A percentile compares a stretch with the other conserved stretches of the same genome.
phyloP scores from a whole-genome alignment of 2,329 filamentous ascomycete genomes.

The Penicillium sumatraense region DNA sequence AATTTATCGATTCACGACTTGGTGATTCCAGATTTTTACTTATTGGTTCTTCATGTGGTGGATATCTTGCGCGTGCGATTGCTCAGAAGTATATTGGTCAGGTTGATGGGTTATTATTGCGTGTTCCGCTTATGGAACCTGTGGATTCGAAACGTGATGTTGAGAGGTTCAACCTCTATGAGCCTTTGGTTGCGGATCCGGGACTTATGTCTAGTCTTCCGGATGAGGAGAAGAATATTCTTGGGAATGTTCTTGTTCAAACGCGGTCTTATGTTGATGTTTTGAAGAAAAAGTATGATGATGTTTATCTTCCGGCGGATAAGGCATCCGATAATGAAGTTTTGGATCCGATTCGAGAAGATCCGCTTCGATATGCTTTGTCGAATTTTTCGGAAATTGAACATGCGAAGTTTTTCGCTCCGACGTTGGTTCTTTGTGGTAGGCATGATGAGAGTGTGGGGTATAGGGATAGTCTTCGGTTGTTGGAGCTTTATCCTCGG shows the following conservation, averaged over 20 bases:
- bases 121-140: slow-evolving; percentile 34
- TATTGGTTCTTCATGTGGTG: slow-evolving; percentile 34
- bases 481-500: slow-evolving; percentile 33
- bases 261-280: slow-evolving; percentile 29
- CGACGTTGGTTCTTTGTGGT: slow-evolving; percentile 34
- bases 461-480: slow-evolving; percentile 34
- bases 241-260: slow-evolving; percentile 32
- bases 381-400: slow-evolving; percentile 24
- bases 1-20: slow-evolving; percentile 33
- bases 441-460: slow-evolving; percentile 33
- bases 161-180: slow-evolving; percentile 29
- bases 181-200: slow-evolving; percentile 28
- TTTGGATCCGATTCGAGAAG: slow-evolving; percentile 31
- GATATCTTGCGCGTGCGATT: slow-evolving; percentile 33
- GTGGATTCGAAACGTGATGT: slow-evolving; percentile 28
- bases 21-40: slow-evolving; percentile 28
- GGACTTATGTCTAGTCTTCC: slow-evolving; percentile 28
- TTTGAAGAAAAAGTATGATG: slow-evolving; percentile 27
- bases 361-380: slow-evolving; percentile 30
- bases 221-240: slow-evolving; percentile 23
- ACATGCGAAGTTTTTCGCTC: slow-evolving; percentile 28
- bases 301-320: slow-evolving; percentile 18
- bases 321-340: slow-evolving; percentile 24
- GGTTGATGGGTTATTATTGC: slow-evolving; percentile 32
- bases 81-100: slow-evolving; percentile 30